Percentiles rank a stretch among this genome's conserved stretches.
These are phyloP conservation scores for Ganoderma resinaceum DNA, from an alignment of 1,284 basidiomycete species.

Conservation along the genomic window DNA sequence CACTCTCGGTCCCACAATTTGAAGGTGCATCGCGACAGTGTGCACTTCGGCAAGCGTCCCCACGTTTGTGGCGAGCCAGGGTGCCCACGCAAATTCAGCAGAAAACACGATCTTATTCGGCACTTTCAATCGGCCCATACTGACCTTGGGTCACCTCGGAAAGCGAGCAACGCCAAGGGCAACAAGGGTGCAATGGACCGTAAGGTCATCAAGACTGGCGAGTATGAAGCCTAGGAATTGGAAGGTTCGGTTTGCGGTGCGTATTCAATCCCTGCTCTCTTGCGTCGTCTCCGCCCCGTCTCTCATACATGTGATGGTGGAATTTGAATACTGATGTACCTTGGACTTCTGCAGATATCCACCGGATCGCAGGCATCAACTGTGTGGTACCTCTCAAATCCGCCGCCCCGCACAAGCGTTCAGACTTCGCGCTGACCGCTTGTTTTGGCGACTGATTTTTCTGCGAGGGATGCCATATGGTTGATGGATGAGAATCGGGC, in stretches of 20 bases:
- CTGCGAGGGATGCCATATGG: neutral
- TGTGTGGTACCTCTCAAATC: conserved; percentile 13
- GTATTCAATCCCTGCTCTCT: neutral
- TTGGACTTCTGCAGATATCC: neutral
- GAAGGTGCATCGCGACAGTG: conserved; percentile 17
- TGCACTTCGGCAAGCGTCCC: conserved; percentile 15
- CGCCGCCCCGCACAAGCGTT: conserved; percentile 7
- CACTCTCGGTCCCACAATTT: conserved; percentile 24
- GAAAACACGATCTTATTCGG: conserved; percentile 23
- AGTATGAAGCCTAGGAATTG: neutral
- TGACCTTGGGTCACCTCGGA: conserved; percentile 21
- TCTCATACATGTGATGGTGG: too few species aligned
- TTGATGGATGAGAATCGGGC: conserved; percentile 5
- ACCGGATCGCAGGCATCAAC: conserved; percentile 9
- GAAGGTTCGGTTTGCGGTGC: conserved; percentile 16
- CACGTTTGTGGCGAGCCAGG: conserved; percentile 3
- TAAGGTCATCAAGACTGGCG: neutral
- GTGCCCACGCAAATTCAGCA: conserved; percentile 15
- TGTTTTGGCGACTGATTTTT: neutral
- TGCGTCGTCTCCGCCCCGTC: neutral
- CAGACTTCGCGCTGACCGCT: neutral
- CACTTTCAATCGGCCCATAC: conserved; percentile 23
- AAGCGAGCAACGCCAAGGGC: neutral
- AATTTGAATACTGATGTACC: neutral
- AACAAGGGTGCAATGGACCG: neutral